A percentile compares a stretch with the other conserved stretches of the same genome.
These are phyloP conservation scores for Trifolium subterraneum DNA, from an alignment of 306 rosid species.

Conservation along the genomic window DNA sequence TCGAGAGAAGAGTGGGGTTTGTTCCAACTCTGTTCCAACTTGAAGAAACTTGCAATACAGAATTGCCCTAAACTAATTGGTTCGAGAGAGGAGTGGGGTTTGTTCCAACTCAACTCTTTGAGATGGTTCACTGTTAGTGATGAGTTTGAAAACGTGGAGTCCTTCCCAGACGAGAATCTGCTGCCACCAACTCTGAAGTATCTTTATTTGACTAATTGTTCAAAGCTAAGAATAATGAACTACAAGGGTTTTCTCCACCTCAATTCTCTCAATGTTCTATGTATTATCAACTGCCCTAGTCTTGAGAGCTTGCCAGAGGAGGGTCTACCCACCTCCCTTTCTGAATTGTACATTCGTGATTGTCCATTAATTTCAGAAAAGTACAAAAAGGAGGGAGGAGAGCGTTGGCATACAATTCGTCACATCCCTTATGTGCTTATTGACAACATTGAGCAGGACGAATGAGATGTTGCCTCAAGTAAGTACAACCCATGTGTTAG, in stretches of 20 bases:
- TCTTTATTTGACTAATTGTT: background rate
- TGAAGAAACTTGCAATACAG: too few species aligned
- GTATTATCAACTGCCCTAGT: fast-evolving
- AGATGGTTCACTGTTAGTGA: background rate
- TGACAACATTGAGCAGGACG: too few species aligned
- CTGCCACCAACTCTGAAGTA: background rate
- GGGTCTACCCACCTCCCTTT: background rate
- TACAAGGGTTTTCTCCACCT: background rate
- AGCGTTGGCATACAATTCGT: background rate
- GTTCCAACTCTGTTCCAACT: too few species aligned
- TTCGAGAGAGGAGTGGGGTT: too few species aligned
- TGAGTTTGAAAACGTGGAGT: background rate
- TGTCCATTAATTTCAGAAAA: background rate
- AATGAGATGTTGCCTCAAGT: too few species aligned
- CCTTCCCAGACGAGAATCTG: conserved; percentile 33
- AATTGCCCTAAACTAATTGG: too few species aligned
- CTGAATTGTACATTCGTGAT: fast-evolving
- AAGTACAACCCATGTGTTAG: too few species aligned
- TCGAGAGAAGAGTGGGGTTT: conserved; percentile 1
- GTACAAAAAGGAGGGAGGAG: background rate
- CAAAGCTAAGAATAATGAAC: background rate
- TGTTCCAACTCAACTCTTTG: background rate
- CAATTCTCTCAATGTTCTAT: background rate
- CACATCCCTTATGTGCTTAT: background rate
- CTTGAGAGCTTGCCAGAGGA: conserved; percentile 39